Evolutionary conservation across 495 filamentous ascomycete genomes (phyloP).

Genomic region (Hypoxylon intermedium): DNA sequence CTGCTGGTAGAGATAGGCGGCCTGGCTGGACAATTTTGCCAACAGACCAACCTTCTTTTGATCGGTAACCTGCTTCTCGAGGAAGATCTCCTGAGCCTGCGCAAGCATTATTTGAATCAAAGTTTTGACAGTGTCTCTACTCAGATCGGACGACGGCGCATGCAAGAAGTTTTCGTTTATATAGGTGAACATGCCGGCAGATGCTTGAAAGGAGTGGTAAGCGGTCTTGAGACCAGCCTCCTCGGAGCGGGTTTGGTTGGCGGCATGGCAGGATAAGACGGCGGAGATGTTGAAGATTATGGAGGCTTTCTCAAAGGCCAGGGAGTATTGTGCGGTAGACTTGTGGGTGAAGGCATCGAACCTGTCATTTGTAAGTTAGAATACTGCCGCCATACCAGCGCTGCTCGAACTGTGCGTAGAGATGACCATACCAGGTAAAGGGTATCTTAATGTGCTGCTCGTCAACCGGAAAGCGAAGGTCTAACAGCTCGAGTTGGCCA

Average conservation of each 20-base stretch:
- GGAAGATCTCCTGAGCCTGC: conserved; percentile 94
- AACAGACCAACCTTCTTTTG: conserved; percentile 91
- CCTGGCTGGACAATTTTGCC: conserved; percentile 91
- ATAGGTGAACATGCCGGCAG: conserved; percentile 99
- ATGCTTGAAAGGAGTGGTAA: conserved; percentile 97
- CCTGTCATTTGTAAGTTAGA: conserved; percentile 60
- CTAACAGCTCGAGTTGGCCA: conserved; percentile 91
- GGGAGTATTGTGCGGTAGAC: conserved; percentile 90
- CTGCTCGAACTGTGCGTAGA: neutral
- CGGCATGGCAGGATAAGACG: conserved; percentile 94
- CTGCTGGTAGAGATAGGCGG: conserved; percentile 85
- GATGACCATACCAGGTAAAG: conserved; percentile 83
- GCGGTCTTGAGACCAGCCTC: conserved; percentile 93
- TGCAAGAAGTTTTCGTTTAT: conserved; percentile 99
- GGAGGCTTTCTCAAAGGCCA: conserved; percentile 97
- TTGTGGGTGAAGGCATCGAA: conserved; percentile 99
- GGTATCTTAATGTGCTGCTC: conserved; percentile 99
- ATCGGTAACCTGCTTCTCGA: conserved; percentile 94
- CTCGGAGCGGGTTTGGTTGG: conserved; percentile 88
- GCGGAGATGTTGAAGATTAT: conserved; percentile 99
- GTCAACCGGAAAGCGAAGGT: conserved; percentile 94
- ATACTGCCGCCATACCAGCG: neutral
- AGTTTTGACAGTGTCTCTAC: conserved; percentile 92
- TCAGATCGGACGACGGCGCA: conserved; percentile 92
- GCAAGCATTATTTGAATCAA: conserved; percentile 92